A percentile compares a stretch with the other conserved stretches of the same genome.
Evolutionary conservation across 2,329 filamentous ascomycete species (phyloP).

Genomic region (Colletotrichum plurivorum): DNA sequence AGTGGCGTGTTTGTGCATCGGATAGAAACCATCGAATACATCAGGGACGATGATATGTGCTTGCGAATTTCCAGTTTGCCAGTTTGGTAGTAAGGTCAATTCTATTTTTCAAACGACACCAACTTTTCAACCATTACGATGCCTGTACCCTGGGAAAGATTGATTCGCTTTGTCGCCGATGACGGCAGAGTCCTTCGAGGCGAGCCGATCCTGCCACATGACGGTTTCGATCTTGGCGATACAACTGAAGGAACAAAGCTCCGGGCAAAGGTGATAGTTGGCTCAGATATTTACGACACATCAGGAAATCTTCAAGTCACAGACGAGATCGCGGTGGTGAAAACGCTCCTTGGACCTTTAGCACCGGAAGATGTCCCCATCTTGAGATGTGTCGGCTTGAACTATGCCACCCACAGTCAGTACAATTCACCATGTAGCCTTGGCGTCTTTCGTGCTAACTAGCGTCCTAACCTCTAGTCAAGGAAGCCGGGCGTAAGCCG

Average conservation of each 20-base stretch:
- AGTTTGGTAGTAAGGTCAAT: too few species aligned
- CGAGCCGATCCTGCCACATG: slow-evolving; percentile 62
- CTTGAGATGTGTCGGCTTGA: slow-evolving; percentile 71
- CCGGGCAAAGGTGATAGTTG: slow-evolving; percentile 66
- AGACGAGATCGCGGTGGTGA: slow-evolving; percentile 67
- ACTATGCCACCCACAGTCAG: slow-evolving; percentile 70
- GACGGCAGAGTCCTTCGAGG: slow-evolving; percentile 66
- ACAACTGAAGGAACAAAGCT: slow-evolving; percentile 62
- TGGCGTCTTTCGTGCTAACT: neutral
- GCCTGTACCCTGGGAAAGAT: slow-evolving; percentile 60
- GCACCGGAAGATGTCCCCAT: slow-evolving; percentile 66
- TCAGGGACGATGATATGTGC: too few species aligned
- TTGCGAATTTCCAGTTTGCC: too few species aligned
- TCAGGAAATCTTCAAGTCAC: slow-evolving; percentile 63
- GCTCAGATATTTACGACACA: slow-evolving; percentile 63
- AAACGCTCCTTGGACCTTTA: slow-evolving; percentile 67
- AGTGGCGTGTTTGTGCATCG: too few species aligned
- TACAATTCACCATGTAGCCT: neutral
- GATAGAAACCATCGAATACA: too few species aligned
- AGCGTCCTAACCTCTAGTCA: slow-evolving; percentile 53
- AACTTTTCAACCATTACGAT: slow-evolving; percentile 48
- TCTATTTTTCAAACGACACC: slow-evolving; percentile 51
- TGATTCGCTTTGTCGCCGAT: slow-evolving; percentile 68
- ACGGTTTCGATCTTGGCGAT: slow-evolving; percentile 63
- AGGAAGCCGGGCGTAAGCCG: slow-evolving; percentile 63